Evolutionary conservation across 2,329 filamentous ascomycete genomes (phyloP), one percentile per base, ranked within the genome.

Genomic region (Talaromyces sp.): DNA sequence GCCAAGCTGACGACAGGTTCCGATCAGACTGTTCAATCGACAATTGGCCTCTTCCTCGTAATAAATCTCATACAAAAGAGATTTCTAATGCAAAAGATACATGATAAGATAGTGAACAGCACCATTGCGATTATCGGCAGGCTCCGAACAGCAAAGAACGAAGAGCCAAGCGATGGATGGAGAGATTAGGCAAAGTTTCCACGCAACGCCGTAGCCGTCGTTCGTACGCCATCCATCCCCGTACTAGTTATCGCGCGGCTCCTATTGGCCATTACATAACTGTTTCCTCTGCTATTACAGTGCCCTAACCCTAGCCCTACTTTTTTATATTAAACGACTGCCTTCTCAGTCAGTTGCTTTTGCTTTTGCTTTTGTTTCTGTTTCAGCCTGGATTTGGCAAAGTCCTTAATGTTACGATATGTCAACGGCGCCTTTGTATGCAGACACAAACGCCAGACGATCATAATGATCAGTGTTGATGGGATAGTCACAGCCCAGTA

Each of bases 401-500:
- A 43, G 3, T 39, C 50, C 47, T 60, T 33, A 5, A 60, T 41
- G 27, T 58, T 31, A 4, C 43, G 39, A 31, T 50, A 41, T 22
- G 50, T 62, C 50, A 58, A 33, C 13, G 63, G 50, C 8, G 63
- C 39, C 6, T 58, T 61, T 43, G 48, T 65, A 39, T 65, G 43
- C 31, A 65, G 59, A 33, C 56, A 43, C 43, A 60, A 48, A 4
- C 64, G 52, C 64, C 64, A 65, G 16, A 58, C 16, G 6, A 65
- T 24, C 24, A 62, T 45, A n/a, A 65, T 57, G 10, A 65, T 35
- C 31, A 65, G 54, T 2, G 64, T 65, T 4, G 52, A 65, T 5
- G 59, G 59, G 10, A 65, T 65, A 14, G 64, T 65, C 5, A 65
- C 27, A 3, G 54, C 60, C 64, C 64, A 65, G 52, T 65, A 65